A percentile compares a stretch with the other conserved stretches of the same genome.
These are phyloP conservation scores for Curvularia eragrostidis DNA, from an alignment of 2,329 filamentous ascomycete species.

Conservation along the genomic window DNA sequence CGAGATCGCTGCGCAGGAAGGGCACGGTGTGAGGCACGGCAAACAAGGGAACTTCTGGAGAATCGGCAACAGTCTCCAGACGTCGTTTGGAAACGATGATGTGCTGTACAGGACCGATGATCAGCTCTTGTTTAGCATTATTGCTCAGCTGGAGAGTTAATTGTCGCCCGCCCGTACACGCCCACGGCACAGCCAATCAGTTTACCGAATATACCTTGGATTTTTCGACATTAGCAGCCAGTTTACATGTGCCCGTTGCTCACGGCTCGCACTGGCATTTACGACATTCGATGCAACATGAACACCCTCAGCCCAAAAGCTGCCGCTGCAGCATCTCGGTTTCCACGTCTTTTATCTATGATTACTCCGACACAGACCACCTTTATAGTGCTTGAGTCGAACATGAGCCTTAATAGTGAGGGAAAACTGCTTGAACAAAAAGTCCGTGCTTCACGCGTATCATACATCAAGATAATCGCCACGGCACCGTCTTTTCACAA, in stretches of 20 bases:
- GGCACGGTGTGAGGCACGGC: conserved; percentile 40
- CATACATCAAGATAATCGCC: background rate
- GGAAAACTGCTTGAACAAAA: conserved; percentile 1
- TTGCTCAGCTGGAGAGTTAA: conserved; percentile 32
- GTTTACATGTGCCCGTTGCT: background rate
- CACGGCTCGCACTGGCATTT: background rate
- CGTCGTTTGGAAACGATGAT: conserved; percentile 53
- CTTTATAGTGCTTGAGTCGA: background rate
- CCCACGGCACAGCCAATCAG: background rate
- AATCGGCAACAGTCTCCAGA: conserved; percentile 50
- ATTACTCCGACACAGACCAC: background rate
- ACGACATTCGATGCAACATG: conserved; percentile 2
- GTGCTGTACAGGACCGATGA: conserved; percentile 51
- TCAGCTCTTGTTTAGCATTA: conserved; percentile 38
- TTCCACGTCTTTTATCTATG: background rate
- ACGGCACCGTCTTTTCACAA: background rate
- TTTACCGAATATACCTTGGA: background rate
- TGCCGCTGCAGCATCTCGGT: background rate
- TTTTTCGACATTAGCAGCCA: background rate
- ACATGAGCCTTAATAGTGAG: background rate
- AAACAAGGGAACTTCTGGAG: conserved; percentile 47
- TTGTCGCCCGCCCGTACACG: conserved; percentile 7
- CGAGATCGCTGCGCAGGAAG: conserved; percentile 48
- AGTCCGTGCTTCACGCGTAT: background rate
- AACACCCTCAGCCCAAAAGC: background rate